phyloP scores from a whole-genome alignment of 768 basidiomycete genomes.

The Mycena metata region DNA sequence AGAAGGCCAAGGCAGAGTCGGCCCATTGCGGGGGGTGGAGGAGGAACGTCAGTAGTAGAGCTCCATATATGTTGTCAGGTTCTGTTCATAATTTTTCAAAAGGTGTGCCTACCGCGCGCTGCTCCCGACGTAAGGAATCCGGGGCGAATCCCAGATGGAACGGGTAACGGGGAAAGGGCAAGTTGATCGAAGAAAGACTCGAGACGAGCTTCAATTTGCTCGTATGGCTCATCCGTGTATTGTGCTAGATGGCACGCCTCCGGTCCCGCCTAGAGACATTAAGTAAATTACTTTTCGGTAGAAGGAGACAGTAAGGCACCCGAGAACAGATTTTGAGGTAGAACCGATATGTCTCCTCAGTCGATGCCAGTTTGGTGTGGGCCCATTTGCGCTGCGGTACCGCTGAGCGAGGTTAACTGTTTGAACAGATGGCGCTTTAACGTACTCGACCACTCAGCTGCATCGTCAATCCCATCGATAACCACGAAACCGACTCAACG shows the following conservation, averaged over 20 bases:
- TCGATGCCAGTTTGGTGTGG: constrained; percentile 38
- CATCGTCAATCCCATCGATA: constrained; percentile 43
- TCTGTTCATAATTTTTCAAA: too few relatives aligned
- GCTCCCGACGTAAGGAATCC: constrained; percentile 43
- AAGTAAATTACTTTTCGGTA: not conserved
- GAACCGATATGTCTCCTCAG: constrained; percentile 43
- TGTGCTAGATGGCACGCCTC: constrained; percentile 37
- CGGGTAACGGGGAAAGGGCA: constrained; percentile 36
- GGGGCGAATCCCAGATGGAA: constrained; percentile 34
- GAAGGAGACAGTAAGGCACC: not conserved
- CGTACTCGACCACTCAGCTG: constrained; percentile 42
- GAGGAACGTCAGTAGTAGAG: constrained; percentile 36
- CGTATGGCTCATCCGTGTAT: constrained; percentile 29
- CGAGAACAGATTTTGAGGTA: constrained; percentile 40
- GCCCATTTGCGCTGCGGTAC: constrained; percentile 44
- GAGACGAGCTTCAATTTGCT: constrained; percentile 34
- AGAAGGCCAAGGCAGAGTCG: constrained; percentile 29
- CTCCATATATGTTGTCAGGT: not conserved
- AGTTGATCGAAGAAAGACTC: constrained; percentile 42
- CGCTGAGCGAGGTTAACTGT: constrained; percentile 14
- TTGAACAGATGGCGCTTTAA: not conserved
- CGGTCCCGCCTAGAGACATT: constrained; percentile 38
- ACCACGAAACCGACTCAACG: constrained; percentile 39
- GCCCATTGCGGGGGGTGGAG: constrained; percentile 38
- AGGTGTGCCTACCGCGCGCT: constrained; percentile 31